These are phyloP conservation scores for Aspergillus sojae DNA, from an alignment of 2,329 filamentous ascomycete genomes.

Conservation along the genomic window DNA sequence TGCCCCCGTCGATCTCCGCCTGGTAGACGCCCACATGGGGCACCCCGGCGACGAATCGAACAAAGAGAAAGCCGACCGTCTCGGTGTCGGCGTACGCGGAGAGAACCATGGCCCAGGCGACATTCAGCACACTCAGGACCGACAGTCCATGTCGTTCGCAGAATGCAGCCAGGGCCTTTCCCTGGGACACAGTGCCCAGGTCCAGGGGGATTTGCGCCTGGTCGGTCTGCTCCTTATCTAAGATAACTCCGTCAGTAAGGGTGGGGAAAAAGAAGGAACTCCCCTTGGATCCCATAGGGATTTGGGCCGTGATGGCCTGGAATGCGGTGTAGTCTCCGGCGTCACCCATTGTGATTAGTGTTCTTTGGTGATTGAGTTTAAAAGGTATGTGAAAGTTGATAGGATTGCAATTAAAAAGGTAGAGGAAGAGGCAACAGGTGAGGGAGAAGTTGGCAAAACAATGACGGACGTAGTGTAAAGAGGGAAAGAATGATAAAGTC, in stretches of 20 bases:
- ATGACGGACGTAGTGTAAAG: background rate
- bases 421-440: background rate
- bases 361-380: background rate
- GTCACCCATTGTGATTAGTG: background rate
- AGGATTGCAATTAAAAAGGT: background rate
- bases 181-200: background rate
- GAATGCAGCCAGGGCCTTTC: background rate
- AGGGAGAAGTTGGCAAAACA: background rate
- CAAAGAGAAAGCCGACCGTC: constrained; percentile 3
- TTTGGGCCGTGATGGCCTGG: background rate
- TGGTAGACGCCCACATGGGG: background rate
- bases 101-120: constrained; percentile 5
- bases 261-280: background rate
- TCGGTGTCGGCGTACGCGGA: background rate
- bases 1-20: background rate
- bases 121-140: background rate
- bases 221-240: background rate
- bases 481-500: background rate
- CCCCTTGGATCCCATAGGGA: background rate
- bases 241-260: background rate
- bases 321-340: background rate
- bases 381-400: background rate
- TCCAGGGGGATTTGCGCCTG: background rate
- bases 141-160: background rate
- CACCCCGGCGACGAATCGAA: background rate